Evolutionary conservation across 495 filamentous ascomycete genomes (phyloP).

Genomic region (Xylaria nigripes): DNA sequence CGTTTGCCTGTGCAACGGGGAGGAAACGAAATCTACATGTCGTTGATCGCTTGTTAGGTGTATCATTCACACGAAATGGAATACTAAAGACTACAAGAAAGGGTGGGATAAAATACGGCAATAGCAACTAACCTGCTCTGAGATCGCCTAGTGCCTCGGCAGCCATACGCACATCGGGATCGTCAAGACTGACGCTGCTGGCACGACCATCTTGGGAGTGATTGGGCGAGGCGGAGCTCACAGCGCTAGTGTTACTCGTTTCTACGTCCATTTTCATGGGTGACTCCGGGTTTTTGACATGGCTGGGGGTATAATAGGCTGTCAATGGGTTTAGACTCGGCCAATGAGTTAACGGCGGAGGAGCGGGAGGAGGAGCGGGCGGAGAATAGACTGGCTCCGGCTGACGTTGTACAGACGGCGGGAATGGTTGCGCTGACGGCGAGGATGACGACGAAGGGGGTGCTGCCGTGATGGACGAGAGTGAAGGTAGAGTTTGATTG

Average conservation of each 20-base stretch:
- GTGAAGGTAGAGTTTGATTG: constrained; percentile 30
- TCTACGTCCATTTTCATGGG: constrained; percentile 29
- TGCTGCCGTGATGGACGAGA: constrained; percentile 33
- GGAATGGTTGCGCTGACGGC: constrained; percentile 9
- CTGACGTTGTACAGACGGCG: constrained; percentile 15
- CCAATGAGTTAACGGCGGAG: constrained; percentile 33
- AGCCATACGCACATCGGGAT: constrained; percentile 70
- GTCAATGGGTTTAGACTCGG: constrained; percentile 48
- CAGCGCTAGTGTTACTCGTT: constrained; percentile 22
- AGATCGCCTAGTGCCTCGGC: constrained; percentile 82
- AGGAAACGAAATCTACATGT: constrained; percentile 45
- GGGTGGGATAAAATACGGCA: not conserved
- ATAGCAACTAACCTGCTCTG: constrained; percentile 57
- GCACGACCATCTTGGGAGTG: constrained; percentile 31
- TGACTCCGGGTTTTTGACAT: constrained; percentile 29
- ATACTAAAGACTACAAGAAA: constrained; percentile 13
- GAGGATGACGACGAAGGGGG: constrained; percentile 11
- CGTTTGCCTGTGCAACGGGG: constrained; percentile 40
- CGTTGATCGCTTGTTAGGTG: constrained; percentile 15
- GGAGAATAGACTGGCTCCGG: constrained; percentile 25
- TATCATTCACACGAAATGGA: constrained; percentile 20
- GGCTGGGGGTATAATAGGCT: constrained; percentile 41
- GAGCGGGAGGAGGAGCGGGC: constrained; percentile 15
- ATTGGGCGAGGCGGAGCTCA: constrained; percentile 36
- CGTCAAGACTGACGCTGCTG: constrained; percentile 64